Evolutionary conservation across 129 eudicot species (phyloP).

Genomic region (Apium graveolens): DNA sequence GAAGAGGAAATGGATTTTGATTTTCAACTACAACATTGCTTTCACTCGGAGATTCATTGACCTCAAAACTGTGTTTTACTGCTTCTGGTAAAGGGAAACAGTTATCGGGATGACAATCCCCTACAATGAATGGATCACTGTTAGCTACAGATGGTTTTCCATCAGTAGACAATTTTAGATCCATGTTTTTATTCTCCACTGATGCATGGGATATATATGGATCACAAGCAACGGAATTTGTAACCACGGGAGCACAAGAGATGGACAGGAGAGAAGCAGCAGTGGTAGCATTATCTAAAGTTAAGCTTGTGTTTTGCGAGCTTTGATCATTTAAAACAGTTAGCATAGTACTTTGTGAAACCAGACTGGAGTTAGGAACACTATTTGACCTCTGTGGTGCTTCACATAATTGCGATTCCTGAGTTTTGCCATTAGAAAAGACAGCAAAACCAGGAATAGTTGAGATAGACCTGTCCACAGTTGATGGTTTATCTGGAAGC

Average conservation of each 20-base stretch:
- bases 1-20: slow-evolving; percentile 25
- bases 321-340: slow-evolving; percentile 21
- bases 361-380: slow-evolving; percentile 43
- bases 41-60: slow-evolving; percentile 20
- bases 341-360: slow-evolving; percentile 27
- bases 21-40: slow-evolving; percentile 9
- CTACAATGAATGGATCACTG: slow-evolving; percentile 11
- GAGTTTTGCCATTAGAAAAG: slow-evolving; percentile 36
- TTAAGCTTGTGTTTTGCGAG: slow-evolving; percentile 15
- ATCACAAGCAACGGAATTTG: slow-evolving; percentile 19
- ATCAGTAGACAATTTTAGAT: slow-evolving; percentile 16
- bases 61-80: slow-evolving; percentile 5
- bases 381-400: slow-evolving; percentile 40
- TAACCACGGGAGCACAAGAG: slow-evolving; percentile 15
- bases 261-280: slow-evolving; percentile 18
- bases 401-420: slow-evolving; percentile 24
- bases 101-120: slow-evolving; percentile 15
- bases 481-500: slow-evolving; percentile 70
- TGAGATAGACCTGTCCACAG: slow-evolving; percentile 76
- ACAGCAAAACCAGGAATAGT: slow-evolving; percentile 57
- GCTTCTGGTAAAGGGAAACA: slow-evolving; percentile 22
- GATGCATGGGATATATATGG: slow-evolving; percentile 20
- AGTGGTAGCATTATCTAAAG: slow-evolving; percentile 16
- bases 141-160: slow-evolving; percentile 19
- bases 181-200: slow-evolving; percentile 15